A percentile compares a stretch with the other conserved stretches of the same genome.
phyloP scores from a whole-genome alignment of 257 asterid species.

The Penstemon eatonii region DNA sequence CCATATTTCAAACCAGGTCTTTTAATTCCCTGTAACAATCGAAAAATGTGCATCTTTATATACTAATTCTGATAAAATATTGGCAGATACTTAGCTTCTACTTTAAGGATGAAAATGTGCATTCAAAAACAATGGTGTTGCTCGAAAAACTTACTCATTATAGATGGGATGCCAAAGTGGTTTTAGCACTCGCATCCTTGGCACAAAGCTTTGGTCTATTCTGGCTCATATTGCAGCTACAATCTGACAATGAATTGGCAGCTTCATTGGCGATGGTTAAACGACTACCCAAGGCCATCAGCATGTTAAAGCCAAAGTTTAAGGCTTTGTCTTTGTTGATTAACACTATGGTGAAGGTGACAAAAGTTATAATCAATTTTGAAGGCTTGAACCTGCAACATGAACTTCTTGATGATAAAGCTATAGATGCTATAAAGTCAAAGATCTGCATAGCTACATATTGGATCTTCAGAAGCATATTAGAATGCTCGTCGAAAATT shows the following conservation, averaged over 20 bases:
- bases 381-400: constrained; percentile 51
- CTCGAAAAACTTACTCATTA: constrained; percentile 55
- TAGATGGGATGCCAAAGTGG: constrained; percentile 68
- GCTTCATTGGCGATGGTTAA: constrained; percentile 40
- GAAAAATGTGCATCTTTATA: not conserved
- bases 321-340: constrained; percentile 53
- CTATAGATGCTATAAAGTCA: constrained; percentile 36
- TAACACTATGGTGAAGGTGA: constrained; percentile 48
- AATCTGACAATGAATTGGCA: constrained; percentile 48
- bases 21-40: not conserved
- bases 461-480: constrained; percentile 66
- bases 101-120: constrained; percentile 42
- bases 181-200: constrained; percentile 57
- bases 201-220: constrained; percentile 45
- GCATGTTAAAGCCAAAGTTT: constrained; percentile 32
- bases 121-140: constrained; percentile 45
- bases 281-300: constrained; percentile 37
- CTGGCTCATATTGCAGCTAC: constrained; percentile 49
- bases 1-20: constrained; percentile 62
- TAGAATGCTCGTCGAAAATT: constrained; percentile 51
- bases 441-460: constrained; percentile 55
- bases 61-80: constrained; percentile 13
- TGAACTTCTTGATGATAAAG: constrained; percentile 42
- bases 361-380: constrained; percentile 38
- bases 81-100: constrained; percentile 45